Base-by-base conservation (phyloP, 164 flowering plant genomes). In the Santalum album region DNA sequence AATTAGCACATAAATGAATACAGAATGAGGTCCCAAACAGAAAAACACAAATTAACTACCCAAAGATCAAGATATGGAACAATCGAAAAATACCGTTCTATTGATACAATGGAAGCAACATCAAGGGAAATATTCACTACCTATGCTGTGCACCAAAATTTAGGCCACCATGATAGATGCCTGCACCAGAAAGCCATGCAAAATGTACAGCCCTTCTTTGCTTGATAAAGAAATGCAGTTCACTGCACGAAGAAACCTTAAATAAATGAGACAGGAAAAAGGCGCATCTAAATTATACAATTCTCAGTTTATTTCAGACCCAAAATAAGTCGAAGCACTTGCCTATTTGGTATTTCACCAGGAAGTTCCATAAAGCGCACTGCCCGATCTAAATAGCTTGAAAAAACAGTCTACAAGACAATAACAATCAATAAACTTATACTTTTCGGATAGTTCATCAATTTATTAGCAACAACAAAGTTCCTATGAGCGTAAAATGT, bases 131-230 rank as follows among this genome's bases (percentile, higher is more conserved):
- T 25, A 57, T 54, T 42, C 12, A 27, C 50, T 67, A 92, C 99
- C 99, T 89, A 61, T 74, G 92, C 43, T 77, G 86, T 55, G 88
- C 85, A 63, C 92, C 96, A 75, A 94, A 94, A 67, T 94, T 87
- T 61, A 94, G 75, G 67, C 79, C 90, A 57, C 99, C 99, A 50
- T 90, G 95, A 67, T 94, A 94, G 56, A 94, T 83, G 25, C 99
- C 99, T 54, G 95, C 95, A 67, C 99, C 99, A 70, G 99, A 94
- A 64, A 94, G 96, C 99, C 99, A 94, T 12, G 99, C 92, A 75
- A 90, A 94, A 80, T 94, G 91, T 25, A 73, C 69, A 55, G 99
- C 97, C 69, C 99, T 82, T 67, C 92, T 77, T 75, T 94, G 97
- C 77, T 87, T 87, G 65, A 94, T 94, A 70, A 75, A 94, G 76